Conservation (phyloP, 2,329 filamentous ascomycete genomes). For the Chaetomiaceae sp. region DNA sequence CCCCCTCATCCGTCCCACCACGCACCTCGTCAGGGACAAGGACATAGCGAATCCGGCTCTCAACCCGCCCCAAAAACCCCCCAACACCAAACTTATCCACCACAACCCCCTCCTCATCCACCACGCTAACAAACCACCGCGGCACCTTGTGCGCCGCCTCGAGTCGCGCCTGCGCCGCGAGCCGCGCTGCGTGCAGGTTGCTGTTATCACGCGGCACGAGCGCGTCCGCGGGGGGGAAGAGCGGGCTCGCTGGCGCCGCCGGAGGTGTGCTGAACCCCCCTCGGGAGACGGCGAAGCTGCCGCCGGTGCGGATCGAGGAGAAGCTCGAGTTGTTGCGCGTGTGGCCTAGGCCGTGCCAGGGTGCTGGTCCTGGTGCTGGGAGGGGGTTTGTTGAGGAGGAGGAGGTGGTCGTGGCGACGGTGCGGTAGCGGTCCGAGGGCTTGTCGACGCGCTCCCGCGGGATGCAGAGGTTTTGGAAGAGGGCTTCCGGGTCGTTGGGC, state of each 20-base stretch:
- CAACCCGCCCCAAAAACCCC: conserved; percentile 57
- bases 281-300: conserved; percentile 4
- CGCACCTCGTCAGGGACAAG: conserved; percentile 53
- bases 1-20: conserved; percentile 51
- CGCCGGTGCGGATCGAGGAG: conserved; percentile 12
- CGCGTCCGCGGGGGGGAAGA: conserved; percentile 15
- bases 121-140: conserved; percentile 55
- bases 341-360: conserved; percentile 13
- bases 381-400: background rate
- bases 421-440: conserved; percentile 44
- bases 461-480: conserved; percentile 64
- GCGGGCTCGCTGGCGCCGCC: conserved; percentile 10
- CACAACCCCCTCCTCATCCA: conserved; percentile 47
- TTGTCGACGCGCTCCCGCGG: conserved; percentile 53
- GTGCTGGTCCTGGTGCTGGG: too few relatives aligned
- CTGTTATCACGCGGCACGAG: conserved; percentile 32
- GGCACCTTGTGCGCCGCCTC: conserved; percentile 52
- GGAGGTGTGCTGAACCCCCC: background rate
- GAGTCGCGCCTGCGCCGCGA: conserved; percentile 61
- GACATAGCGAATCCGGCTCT: conserved; percentile 55
- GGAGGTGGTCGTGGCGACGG: background rate
- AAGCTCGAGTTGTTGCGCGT: conserved; percentile 16
- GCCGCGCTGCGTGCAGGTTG: conserved; percentile 48
- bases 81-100: conserved; percentile 52
- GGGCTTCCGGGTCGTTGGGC: conserved; percentile 64